phyloP scores from a whole-genome alignment of 768 basidiomycete genomes.

The Mrakia hoshinonis region DNA sequence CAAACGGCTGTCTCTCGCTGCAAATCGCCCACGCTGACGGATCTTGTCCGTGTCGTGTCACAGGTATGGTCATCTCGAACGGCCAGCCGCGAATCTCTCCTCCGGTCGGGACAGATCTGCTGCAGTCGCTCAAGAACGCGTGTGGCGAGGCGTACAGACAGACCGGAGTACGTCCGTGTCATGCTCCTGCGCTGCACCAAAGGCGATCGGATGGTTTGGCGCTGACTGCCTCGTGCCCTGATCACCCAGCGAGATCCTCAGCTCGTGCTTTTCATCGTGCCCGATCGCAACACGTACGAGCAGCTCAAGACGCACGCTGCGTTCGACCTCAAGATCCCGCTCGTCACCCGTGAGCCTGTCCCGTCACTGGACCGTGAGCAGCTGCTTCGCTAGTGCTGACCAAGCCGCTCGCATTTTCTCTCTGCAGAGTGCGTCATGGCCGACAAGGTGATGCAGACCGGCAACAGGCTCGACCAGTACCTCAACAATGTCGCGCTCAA shows the following conservation, averaged over 20 bases:
- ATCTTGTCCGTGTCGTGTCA: background rate
- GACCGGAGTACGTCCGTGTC: too few species aligned
- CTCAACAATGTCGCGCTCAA: background rate
- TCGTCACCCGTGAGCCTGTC: too few species aligned
- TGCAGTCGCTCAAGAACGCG: background rate
- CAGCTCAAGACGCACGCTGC: background rate
- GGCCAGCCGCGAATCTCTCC: background rate
- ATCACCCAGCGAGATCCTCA: too few species aligned
- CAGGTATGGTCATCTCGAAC: background rate
- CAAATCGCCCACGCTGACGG: too few species aligned
- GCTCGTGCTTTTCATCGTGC: slow-evolving; percentile 7
- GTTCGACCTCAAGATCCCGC: background rate
- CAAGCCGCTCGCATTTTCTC: too few species aligned
- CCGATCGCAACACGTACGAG: slow-evolving; percentile 10
- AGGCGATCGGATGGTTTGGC: too few species aligned
- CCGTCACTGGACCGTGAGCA: too few species aligned
- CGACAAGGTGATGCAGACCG: background rate
- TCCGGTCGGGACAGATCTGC: background rate
- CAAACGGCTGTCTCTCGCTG: too few species aligned
- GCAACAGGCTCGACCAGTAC: background rate
- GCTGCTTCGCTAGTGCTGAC: too few species aligned
- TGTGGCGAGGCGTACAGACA: background rate
- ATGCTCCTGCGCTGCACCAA: too few species aligned
- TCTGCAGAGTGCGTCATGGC: slow-evolving; percentile 9
- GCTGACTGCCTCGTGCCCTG: too few species aligned